Base-by-base conservation (phyloP, 805 yeast species). In the Metschnikowia sp. region DNA sequence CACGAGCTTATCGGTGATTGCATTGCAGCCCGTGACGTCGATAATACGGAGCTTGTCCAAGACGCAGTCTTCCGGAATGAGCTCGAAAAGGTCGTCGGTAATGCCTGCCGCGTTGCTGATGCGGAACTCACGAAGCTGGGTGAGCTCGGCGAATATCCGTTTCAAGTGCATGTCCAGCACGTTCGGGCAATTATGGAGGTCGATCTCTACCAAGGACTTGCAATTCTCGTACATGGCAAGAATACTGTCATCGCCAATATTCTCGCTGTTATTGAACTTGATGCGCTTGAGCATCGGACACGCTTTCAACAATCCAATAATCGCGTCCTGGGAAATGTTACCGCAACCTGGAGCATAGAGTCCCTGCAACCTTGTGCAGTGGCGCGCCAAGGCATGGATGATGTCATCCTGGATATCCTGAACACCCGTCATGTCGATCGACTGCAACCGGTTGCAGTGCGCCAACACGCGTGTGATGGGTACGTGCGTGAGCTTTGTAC, bases 391-490 rank as follows among this genome's bases (percentile, higher is more conserved):
- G 7, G 86, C 81, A 29, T 66, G 55, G 49, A 89, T 80, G 5
- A 90, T 81, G 38, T 76, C 81, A 69, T 91, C 97, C 46, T 72
- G 76, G 44, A 72, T 66, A 51, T 77, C 81, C 37, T 74, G 75
- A 5, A 88, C 85, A 8, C 94, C 94, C 0, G 96, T 84, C 56
- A 92, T 75, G 67, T 92, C 98, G 42, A 92, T 83, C 37, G 95
- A 86, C 64, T 88, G 96, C 49, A 92, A 70, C 51, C 81, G 76
- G 50, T 76, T 75, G 65, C 96, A 89, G 18, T 81, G 81, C 42
- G 70, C 61, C 31, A 92, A 66, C 5, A 89, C 81, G 2, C 68
- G 69, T 2, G 84, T 72, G 32, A 92, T 77, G n/a, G 88, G 81
- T 6, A 43, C 56, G 53, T 83, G 81, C 0, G 86, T 68, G 26